A percentile compares a stretch with the other conserved stretches of the same genome.
phyloP scores from a whole-genome alignment of 169 alveolate genomes.

The Eimeria praecox region DNA sequence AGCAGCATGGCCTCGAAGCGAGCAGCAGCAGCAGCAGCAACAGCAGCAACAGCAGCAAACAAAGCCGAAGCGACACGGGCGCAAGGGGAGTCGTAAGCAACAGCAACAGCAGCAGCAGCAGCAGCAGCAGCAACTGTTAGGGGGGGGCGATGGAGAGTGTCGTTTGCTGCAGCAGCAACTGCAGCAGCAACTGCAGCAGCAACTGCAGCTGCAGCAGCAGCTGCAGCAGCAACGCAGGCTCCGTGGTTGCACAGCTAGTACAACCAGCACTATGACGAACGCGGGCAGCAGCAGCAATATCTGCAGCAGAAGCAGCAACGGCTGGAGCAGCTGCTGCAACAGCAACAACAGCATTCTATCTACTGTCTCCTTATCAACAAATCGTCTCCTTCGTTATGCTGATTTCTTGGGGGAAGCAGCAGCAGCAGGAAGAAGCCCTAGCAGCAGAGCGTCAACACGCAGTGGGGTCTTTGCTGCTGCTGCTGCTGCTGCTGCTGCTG shows the following conservation, averaged over 20 bases:
- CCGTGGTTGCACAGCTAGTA: conserved; percentile 39
- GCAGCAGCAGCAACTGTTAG: background rate
- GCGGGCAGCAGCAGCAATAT: conserved; percentile 51
- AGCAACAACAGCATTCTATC: conserved; percentile 52
- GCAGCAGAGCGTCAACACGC: conserved; percentile 38
- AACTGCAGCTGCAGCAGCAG: background rate
- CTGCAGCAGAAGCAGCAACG: conserved; percentile 56
- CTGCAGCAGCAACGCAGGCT: conserved; percentile 63
- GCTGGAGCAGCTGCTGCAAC: conserved; percentile 49
- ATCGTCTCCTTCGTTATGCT: conserved; percentile 30
- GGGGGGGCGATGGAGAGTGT: conserved; percentile 28
- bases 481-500: conserved; percentile 59
- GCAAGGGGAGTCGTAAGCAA: background rate
- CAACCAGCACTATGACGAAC: conserved; percentile 53
- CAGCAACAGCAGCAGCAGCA: conserved; percentile 19
- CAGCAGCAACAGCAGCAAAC: background rate
- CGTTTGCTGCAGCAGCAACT: background rate
- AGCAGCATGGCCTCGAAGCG: conserved; percentile 41
- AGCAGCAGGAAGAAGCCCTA: conserved; percentile 15
- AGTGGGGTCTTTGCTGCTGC: conserved; percentile 31
- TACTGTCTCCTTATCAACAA: background rate
- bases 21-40: conserved; percentile 31
- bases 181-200: background rate
- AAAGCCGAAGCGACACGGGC: background rate
- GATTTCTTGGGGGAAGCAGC: conserved; percentile 64